Conservation (phyloP, 108 stramenopile species). For the Fragilariopsis cylindrus region DNA sequence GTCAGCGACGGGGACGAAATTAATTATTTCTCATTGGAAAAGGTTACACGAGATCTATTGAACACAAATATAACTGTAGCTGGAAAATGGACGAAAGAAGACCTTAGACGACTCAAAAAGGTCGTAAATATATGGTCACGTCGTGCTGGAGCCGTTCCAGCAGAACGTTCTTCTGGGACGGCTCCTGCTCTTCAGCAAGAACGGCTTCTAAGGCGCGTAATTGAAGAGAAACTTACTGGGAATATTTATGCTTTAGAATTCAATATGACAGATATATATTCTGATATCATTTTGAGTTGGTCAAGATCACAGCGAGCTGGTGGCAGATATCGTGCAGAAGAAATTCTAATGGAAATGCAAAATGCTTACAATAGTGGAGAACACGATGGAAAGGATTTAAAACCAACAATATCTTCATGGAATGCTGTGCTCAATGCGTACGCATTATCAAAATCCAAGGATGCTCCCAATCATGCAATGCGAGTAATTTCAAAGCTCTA, state of each 20-base stretch:
- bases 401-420: slow-evolving; percentile 26
- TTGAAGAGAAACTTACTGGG: slow-evolving; percentile 22
- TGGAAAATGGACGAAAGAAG: slow-evolving; percentile 18
- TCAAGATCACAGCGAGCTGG: slow-evolving; percentile 24
- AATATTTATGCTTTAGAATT: slow-evolving; percentile 7
- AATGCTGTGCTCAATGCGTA: slow-evolving; percentile 24
- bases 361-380: slow-evolving; percentile 11
- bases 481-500: slow-evolving; percentile 23
- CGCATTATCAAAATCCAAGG: slow-evolving; percentile 15
- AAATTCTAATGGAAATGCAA: slow-evolving; percentile 35
- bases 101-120: background rate
- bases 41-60: slow-evolving; percentile 18
- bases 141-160: background rate
- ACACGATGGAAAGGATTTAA: slow-evolving; percentile 12
- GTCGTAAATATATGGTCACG: slow-evolving; percentile 14
- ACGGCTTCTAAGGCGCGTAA: slow-evolving; percentile 17
- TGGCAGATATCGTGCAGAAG: slow-evolving; percentile 23
- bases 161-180: background rate
- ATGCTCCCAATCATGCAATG: slow-evolving; percentile 19
- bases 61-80: slow-evolving; percentile 3
- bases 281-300: slow-evolving; percentile 31
- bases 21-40: slow-evolving; percentile 12
- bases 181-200: slow-evolving; percentile 17
- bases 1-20: slow-evolving; percentile 2
- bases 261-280: slow-evolving; percentile 23